A percentile compares a stretch with the other conserved stretches of the same genome.
phyloP scores from a whole-genome alignment of 306 rosid genomes.

The Ochetophila trinervis region DNA sequence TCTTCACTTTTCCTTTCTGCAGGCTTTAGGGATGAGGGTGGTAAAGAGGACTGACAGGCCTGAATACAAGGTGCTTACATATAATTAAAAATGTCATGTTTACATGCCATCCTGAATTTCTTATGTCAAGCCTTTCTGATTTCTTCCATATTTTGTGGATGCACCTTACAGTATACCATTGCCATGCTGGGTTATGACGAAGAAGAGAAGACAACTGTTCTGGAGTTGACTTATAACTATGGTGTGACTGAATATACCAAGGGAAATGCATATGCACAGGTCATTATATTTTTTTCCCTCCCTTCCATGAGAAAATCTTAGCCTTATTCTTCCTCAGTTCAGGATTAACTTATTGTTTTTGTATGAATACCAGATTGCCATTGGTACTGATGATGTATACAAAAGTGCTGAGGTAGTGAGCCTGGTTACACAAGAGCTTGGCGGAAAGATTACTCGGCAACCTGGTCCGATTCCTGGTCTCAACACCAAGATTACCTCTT shows the following conservation, averaged over 20 bases:
- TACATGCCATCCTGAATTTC: slow-evolving; percentile 3
- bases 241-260: slow-evolving; percentile 87
- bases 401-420: slow-evolving; percentile 84
- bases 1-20: slow-evolving; percentile 26
- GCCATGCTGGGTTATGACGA: slow-evolving; percentile 90
- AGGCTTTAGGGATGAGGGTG: slow-evolving; percentile 84
- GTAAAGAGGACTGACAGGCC: slow-evolving; percentile 78
- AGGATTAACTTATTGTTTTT: slow-evolving; percentile 8
- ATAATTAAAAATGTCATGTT: not conserved
- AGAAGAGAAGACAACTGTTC: slow-evolving; percentile 74
- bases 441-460: slow-evolving; percentile 90
- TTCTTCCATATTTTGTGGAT: slow-evolving; percentile 17
- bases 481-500: slow-evolving; percentile 80
- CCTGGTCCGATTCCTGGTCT: slow-evolving; percentile 88
- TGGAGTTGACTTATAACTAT: slow-evolving; percentile 94
- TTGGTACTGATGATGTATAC: slow-evolving; percentile 91
- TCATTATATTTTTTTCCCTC: slow-evolving; percentile 12
- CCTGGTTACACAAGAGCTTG: slow-evolving; percentile 71
- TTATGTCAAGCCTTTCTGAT: not conserved
- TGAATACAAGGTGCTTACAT: slow-evolving; percentile 59
- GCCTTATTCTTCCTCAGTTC: not conserved
- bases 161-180: slow-evolving; percentile 54
- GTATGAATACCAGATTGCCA: slow-evolving; percentile 58
- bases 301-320: not conserved
- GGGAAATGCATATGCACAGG: slow-evolving; percentile 98